phyloP scores from a whole-genome alignment of 2,329 filamentous ascomycete genomes.

The Zymoseptoria crescenta region DNA sequence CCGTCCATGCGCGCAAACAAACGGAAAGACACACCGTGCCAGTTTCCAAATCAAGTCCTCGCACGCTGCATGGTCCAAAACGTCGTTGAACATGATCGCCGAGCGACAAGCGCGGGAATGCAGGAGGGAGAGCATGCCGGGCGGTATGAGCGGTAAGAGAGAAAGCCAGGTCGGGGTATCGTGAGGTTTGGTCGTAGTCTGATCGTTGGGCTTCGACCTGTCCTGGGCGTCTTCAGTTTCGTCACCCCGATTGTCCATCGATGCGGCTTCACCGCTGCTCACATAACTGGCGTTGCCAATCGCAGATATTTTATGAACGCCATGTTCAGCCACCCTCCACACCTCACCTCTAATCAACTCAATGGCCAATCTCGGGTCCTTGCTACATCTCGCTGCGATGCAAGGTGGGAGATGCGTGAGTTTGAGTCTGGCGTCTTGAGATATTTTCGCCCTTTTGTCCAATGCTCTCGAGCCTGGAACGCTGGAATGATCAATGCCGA shows the following conservation, averaged over 20 bases:
- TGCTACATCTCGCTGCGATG: constrained; percentile 64
- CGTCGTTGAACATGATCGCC: constrained; percentile 82
- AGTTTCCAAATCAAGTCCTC: constrained; percentile 48
- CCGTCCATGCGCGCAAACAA: constrained; percentile 73
- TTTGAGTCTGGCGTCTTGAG: neutral
- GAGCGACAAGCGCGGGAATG: constrained; percentile 70
- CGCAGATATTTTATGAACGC: neutral
- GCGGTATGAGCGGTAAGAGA: constrained; percentile 11
- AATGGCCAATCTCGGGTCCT: constrained; percentile 63
- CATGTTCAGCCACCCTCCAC: constrained; percentile 40
- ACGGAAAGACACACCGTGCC: constrained; percentile 62
- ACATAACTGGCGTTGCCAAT: neutral
- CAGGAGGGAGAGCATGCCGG: constrained; percentile 58
- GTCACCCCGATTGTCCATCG: neutral
- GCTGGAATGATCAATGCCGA: neutral
- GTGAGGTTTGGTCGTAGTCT: neutral
- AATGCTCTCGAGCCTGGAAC: neutral
- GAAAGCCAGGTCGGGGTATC: constrained; percentile 6
- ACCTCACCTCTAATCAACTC: constrained; percentile 67
- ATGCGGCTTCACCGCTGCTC: neutral
- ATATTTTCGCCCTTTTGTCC: neutral
- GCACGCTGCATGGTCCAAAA: constrained; percentile 52
- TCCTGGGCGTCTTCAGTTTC: neutral
- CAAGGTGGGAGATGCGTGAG: neutral
- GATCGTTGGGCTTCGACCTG: constrained; percentile 1